Conservation (phyloP, 176 grass and related monocot genomes). For the Triticum dicoccoides region DNA sequence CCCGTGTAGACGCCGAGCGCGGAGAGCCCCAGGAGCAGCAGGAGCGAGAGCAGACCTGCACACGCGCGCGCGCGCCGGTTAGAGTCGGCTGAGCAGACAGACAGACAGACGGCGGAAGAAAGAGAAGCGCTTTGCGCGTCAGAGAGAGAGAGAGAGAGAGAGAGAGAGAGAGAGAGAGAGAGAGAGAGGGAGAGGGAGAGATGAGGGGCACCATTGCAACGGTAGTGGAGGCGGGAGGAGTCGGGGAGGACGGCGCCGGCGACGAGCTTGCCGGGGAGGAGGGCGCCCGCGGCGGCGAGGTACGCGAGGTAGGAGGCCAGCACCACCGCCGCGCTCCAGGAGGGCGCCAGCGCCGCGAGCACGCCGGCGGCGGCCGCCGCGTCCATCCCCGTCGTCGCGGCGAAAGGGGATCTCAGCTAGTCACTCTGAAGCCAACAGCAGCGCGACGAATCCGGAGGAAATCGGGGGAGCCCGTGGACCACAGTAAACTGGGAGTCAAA, state of each 20-base stretch:
- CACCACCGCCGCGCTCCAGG: conserved; percentile 56
- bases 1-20: conserved; percentile 44
- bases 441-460: neutral
- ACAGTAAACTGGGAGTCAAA: too few species aligned
- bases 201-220: conserved; percentile 67
- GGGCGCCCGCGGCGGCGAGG: conserved; percentile 59
- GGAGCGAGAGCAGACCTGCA: conserved; percentile 69
- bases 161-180: neutral
- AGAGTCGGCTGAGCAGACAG: neutral
- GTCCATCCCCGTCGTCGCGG: conserved; percentile 32
- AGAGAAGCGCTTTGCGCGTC: neutral
- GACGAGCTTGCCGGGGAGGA: conserved; percentile 81
- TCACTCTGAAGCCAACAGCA: neutral
- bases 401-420: neutral
- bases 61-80: neutral
- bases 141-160: neutral
- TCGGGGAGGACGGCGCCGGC: conserved; percentile 71
- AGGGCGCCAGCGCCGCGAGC: conserved; percentile 48
- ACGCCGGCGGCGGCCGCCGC: conserved; percentile 2
- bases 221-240: conserved; percentile 83
- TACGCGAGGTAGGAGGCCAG: conserved; percentile 68
- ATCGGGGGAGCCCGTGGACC: too few species aligned
- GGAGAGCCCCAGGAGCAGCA: conserved; percentile 49
- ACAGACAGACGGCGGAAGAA: neutral
- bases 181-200: neutral